Conservation (phyloP, 805 yeast species). For the Phaffomyces opuntiae region DNA sequence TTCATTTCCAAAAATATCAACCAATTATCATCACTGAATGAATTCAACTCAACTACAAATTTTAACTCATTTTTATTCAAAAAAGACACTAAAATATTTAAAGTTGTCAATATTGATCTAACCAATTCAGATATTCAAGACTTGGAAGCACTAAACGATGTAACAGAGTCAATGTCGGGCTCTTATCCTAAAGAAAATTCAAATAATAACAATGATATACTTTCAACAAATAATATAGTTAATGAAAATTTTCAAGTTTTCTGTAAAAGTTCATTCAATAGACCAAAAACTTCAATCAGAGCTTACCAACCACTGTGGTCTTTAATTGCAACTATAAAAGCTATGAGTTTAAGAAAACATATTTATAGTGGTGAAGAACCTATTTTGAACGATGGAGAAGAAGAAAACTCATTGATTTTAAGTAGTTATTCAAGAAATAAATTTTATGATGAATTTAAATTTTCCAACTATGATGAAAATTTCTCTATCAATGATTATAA, state of each 20-base stretch:
- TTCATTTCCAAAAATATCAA: conserved; percentile 20
- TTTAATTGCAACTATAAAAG: conserved; percentile 41
- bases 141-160: background rate
- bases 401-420: conserved; percentile 15
- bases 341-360: conserved; percentile 40
- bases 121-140: conserved; percentile 2
- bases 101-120: conserved; percentile 14
- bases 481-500: conserved; percentile 20
- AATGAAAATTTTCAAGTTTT: conserved; percentile 22
- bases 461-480: conserved; percentile 22
- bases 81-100: conserved; percentile 3
- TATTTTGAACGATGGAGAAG: conserved; percentile 6
- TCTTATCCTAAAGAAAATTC: conserved; percentile 1
- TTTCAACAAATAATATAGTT: conserved; percentile 19
- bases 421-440: conserved; percentile 17
- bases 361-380: conserved; percentile 34
- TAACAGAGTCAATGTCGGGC: conserved; percentile 4
- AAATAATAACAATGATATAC: conserved; percentile 5
- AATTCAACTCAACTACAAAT: background rate
- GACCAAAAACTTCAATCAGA: conserved; percentile 13
- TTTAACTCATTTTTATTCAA: conserved; percentile 9
- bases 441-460: conserved; percentile 21
- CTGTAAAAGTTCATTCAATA: conserved; percentile 14
- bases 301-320: conserved; percentile 47
- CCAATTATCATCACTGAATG: conserved; percentile 14